Evolutionary conservation across 331 rosid genomes (phyloP), one percentile per base, ranked within the genome.

Genomic region (Spiraea crenata): DNA sequence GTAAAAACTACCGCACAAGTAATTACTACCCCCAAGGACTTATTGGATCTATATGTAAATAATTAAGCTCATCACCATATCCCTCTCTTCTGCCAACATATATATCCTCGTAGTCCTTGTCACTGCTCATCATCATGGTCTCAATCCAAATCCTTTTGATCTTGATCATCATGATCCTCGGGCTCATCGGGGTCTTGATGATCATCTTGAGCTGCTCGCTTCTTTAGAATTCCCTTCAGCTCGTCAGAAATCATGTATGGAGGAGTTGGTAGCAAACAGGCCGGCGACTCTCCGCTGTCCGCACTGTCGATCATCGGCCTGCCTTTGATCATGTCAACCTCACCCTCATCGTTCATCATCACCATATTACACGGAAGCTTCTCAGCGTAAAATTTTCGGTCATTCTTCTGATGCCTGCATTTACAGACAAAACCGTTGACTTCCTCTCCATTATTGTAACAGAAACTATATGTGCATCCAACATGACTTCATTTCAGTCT

Each of bases 271-370:
- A 71, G 5, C 20, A 50, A 63, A 65, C 65, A 71, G 39, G 47
- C 6, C 16, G 80, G 62, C 5, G 78, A 72, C 19, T 65, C 77
- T 52, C 49, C 50, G 64, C 61, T 54, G 45, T 77, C 75, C 8
- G 19, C 59, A 0, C 57, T 47, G 20, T 65, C 67, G 7, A 62
- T 40, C 70, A 38, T 58, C 7, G 34, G 11, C 70, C 55, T 64
- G 4, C 82, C 78, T 48, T 74, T 86, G 31, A 87, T 74, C 71
- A 83, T 72, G 65, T 82, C 89, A 70, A 66, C 70, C 40, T 80
- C 76, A 57, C 85, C 88, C 13, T 78, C 85, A 52, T 78, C 81
- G 9, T 79, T 86, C 77, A 89, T 76, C 80, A 80, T 77, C 74
- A 80, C 71, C 86, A 87, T 78, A 74, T 75, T 82, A 57, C 82